phyloP scores from a whole-genome alignment of 2,329 filamentous ascomycete genomes.

The Raffaelea ambrosiae region DNA sequence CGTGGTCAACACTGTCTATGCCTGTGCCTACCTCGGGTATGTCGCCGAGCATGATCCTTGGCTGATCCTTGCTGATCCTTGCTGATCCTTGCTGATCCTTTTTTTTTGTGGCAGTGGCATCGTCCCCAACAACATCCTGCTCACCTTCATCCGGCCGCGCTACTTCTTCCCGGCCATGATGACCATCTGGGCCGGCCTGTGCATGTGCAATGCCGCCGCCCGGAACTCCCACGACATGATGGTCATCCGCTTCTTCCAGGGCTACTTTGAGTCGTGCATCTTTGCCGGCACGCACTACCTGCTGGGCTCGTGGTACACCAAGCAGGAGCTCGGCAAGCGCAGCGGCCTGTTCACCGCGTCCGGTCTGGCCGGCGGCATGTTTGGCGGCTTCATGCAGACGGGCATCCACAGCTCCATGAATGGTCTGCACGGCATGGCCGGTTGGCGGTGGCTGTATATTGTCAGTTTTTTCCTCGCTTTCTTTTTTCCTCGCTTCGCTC shows the following conservation, averaged over 20 bases:
- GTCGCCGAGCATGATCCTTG: not conserved
- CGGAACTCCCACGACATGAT: not conserved
- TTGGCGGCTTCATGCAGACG: conserved; percentile 6
- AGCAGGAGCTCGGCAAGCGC: conserved; percentile 38
- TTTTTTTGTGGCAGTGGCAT: not conserved
- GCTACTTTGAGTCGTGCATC: conserved; percentile 29
- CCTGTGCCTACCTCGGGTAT: not conserved
- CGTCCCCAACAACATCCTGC: conserved; percentile 46
- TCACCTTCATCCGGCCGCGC: conserved; percentile 1
- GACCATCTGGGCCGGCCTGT: conserved; percentile 2
- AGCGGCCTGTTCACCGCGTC: not conserved
- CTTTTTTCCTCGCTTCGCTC: too few species aligned
- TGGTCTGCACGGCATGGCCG: conserved; percentile 3
- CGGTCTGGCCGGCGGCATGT: not conserved
- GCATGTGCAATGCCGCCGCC: not conserved
- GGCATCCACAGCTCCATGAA: conserved; percentile 5
- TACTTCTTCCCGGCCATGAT: conserved; percentile 1
- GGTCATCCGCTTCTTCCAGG: conserved; percentile 25
- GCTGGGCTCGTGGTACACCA: conserved; percentile 39
- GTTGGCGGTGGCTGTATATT: conserved; percentile 11
- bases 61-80: not conserved
- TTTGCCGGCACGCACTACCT: conserved; percentile 34
- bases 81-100: not conserved
- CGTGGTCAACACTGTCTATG: not conserved
- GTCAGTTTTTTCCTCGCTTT: not conserved